These are phyloP conservation scores for Dactylellina haptotyla DNA, from an alignment of 2,329 filamentous ascomycete genomes.

Conservation along the genomic window DNA sequence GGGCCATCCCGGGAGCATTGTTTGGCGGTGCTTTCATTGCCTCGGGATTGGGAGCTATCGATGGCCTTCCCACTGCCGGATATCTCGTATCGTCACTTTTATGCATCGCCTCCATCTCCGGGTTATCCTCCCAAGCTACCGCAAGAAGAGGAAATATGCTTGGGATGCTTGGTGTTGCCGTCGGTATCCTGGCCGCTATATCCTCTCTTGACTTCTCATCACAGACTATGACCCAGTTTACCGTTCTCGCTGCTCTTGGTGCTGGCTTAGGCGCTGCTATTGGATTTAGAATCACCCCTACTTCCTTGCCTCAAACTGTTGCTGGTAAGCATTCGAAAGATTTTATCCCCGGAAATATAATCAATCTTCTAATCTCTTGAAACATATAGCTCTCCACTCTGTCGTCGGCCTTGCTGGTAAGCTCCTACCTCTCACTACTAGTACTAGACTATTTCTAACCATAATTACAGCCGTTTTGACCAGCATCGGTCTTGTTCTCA, in stretches of 20 bases:
- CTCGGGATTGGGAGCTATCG: slow-evolving; percentile 81
- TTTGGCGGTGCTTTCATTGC: slow-evolving; percentile 85
- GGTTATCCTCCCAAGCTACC: slow-evolving; percentile 82
- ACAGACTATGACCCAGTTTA: slow-evolving; percentile 82
- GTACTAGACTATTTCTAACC: not conserved
- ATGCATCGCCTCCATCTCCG: slow-evolving; percentile 83
- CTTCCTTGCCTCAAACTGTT: slow-evolving; percentile 87
- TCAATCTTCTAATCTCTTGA: not conserved
- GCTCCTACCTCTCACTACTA: not conserved
- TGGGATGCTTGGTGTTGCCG: slow-evolving; percentile 83
- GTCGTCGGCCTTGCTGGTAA: slow-evolving; percentile 79
- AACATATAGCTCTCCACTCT: slow-evolving; percentile 74
- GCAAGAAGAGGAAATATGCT: slow-evolving; percentile 86
- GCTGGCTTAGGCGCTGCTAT: slow-evolving; percentile 72
- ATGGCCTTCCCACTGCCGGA: slow-evolving; percentile 84
- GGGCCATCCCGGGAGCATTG: slow-evolving; percentile 77
- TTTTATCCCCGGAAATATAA: not conserved
- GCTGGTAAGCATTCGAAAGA: slow-evolving; percentile 60
- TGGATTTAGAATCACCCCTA: slow-evolving; percentile 86
- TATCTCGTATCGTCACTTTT: slow-evolving; percentile 86
- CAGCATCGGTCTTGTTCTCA: slow-evolving; percentile 86
- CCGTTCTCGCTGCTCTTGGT: slow-evolving; percentile 77
- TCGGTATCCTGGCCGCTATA: slow-evolving; percentile 83
- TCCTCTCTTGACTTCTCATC: slow-evolving; percentile 81
- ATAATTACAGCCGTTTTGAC: slow-evolving; percentile 75